Base-by-base conservation (phyloP, 805 yeast species). In the Candida qinlingensis region DNA sequence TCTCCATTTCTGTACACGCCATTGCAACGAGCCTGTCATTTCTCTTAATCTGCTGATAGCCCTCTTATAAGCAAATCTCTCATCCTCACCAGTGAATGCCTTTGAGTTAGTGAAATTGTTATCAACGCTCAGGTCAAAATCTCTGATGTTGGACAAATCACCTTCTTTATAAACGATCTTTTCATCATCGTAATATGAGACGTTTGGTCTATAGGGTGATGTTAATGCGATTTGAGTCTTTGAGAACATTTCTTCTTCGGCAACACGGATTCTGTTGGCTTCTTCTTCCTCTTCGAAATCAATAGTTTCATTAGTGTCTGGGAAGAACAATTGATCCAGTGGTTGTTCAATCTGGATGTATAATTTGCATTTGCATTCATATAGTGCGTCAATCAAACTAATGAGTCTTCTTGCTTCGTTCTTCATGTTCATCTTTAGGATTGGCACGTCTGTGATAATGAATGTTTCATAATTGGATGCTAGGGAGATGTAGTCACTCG, bases 21-120 rank as follows among this genome's bases (percentile, higher is more conserved):
- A 84, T 31, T 60, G 46, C 35, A 64, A 67, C 0, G 81, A 75
- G 1, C 74, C 71, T 4, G 78, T 74, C 83, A 80, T 80, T 54
- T 80, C 85, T 45, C 72, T 71, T 36, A 85, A 72, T 53, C 91
- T 67, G 56, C 83, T 79, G 1, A 83, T 81, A 0, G 91, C 90
- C 54, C 91, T 66, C 52, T 79, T 80, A 57, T 76, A 84, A 4
- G 91, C 89, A 65, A 84, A 84, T 65, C 74, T 75, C 59, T 85
- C 91, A 63, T 84, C 91, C 56, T 85, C 88, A 27, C 91, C 91
- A 0, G 89, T 84, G 56, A 84, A 85, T 8, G 81, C 79, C 9
- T 70, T 68, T 19, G 74, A 61, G 45, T 80, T 72, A 11, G 75
- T 69, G 54, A 72, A 80, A 55, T 79, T 70, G 9, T 65, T 46